Evolutionary conservation across 441 rosid genomes (phyloP).

Genomic region (Syzygium malaccense): DNA sequence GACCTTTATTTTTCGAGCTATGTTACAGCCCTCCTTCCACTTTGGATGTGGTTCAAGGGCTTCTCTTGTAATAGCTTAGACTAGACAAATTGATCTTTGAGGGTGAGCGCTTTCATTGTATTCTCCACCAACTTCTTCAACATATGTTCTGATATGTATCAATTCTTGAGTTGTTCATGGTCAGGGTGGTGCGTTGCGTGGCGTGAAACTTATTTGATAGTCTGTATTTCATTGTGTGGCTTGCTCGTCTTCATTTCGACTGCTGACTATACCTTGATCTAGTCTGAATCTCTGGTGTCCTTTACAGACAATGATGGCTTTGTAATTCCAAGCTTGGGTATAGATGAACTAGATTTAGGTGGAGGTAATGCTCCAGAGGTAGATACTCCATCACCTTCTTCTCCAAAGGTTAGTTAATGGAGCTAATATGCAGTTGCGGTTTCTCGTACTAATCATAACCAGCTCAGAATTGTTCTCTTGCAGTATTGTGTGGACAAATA

Average conservation of each 20-base stretch:
- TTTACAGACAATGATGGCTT: conserved; percentile 80
- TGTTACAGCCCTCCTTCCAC: not conserved
- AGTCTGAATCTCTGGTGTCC: not conserved
- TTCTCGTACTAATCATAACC: not conserved
- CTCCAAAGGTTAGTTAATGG: conserved; percentile 44
- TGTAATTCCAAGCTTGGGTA: conserved; percentile 91
- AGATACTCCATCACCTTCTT: conserved; percentile 42
- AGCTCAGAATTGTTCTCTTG: not conserved
- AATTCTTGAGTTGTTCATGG: not conserved
- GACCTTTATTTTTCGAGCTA: not conserved
- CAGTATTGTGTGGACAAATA: not conserved
- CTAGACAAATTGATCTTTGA: not conserved
- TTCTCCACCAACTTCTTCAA: not conserved
- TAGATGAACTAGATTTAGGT: conserved; percentile 27
- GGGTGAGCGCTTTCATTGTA: not conserved
- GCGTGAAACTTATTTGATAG: not conserved
- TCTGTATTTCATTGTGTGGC: not conserved
- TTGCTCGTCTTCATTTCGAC: not conserved
- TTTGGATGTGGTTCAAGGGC: not conserved
- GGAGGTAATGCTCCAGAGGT: conserved; percentile 28
- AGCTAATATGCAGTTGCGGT: not conserved
- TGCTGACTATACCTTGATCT: not conserved
- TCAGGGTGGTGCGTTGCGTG: not conserved
- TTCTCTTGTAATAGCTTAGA: not conserved
- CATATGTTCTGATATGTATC: not conserved